phyloP scores from a whole-genome alignment of 805 yeast genomes.

The Kodamaea laetipori region DNA sequence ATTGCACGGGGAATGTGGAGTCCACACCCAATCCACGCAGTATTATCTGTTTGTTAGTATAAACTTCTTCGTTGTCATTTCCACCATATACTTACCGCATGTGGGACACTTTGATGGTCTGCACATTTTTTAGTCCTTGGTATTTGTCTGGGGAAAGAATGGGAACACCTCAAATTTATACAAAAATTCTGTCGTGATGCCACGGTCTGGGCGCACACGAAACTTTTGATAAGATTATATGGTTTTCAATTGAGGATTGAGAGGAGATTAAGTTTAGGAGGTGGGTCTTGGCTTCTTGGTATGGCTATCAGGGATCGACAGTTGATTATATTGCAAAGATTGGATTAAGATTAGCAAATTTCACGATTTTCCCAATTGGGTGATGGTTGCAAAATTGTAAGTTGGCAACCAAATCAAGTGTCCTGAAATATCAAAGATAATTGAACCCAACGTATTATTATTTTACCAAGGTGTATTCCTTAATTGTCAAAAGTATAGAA shows the following conservation, averaged over 20 bases:
- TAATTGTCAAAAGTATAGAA: too few relatives aligned
- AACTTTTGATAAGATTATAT: too few relatives aligned
- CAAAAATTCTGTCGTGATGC: slow-evolving; percentile 1
- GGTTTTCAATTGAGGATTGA: too few relatives aligned
- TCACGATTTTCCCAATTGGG: slow-evolving; percentile 2
- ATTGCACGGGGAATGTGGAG: slow-evolving; percentile 44
- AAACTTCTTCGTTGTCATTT: slow-evolving; percentile 1
- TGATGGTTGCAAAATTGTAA: slow-evolving; percentile 1
- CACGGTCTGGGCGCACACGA: slow-evolving; percentile 6
- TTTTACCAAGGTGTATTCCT: too few relatives aligned
- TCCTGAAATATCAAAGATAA: too few relatives aligned
- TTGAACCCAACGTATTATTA: too few relatives aligned
- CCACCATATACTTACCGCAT: slow-evolving; percentile 13
- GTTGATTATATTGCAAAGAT: neutral
- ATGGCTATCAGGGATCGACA: too few relatives aligned
- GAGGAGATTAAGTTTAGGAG: too few relatives aligned
- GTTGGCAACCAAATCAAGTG: too few relatives aligned
- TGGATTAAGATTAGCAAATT: slow-evolving; percentile 1
- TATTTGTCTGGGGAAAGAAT: slow-evolving; percentile 3
- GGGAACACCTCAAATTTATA: neutral
- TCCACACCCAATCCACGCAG: slow-evolving; percentile 51
- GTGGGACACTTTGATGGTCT: slow-evolving; percentile 15
- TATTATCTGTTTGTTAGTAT: slow-evolving; percentile 13
- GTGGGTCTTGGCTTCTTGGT: too few relatives aligned
- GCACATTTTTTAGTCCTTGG: slow-evolving; percentile 13